phyloP scores from a whole-genome alignment of 169 alveolate species.

The Plasmodium inui region DNA sequence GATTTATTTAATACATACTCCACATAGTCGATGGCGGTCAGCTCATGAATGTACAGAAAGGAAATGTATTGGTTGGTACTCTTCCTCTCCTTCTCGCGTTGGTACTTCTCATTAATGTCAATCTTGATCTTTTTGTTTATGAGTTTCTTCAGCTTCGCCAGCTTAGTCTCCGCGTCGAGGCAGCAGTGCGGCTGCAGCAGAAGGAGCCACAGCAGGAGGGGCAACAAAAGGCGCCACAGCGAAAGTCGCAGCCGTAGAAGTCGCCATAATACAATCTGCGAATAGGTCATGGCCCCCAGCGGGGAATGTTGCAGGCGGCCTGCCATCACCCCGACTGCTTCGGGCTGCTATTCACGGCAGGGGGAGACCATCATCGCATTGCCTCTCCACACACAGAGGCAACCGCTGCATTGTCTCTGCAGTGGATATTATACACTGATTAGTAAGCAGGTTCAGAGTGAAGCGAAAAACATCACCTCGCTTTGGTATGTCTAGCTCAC shows the following conservation, averaged over 20 bases:
- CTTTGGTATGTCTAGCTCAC: not conserved
- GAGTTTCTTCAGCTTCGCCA: constrained; percentile 26
- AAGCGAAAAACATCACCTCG: not conserved
- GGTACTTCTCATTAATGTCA: constrained; percentile 20
- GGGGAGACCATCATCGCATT: not conserved
- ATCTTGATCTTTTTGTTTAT: constrained; percentile 48
- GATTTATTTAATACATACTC: constrained; percentile 59
- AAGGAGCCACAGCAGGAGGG: not conserved
- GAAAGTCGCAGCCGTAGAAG: not conserved
- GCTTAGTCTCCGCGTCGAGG: constrained; percentile 10
- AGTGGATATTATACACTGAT: not conserved
- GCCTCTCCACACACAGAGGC: not conserved
- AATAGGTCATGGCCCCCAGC: not conserved
- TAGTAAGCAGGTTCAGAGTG: not conserved
- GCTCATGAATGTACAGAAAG: constrained; percentile 46
- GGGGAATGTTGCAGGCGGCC: not conserved
- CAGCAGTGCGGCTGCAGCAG: not conserved
- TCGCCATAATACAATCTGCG: not conserved
- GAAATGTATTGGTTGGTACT: not conserved
- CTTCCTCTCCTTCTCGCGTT: not conserved
- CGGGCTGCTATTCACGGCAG: not conserved
- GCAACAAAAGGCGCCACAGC: not conserved
- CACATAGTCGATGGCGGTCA: constrained; percentile 30
- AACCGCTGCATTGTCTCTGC: not conserved
- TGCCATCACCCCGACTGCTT: not conserved